phyloP scores from a whole-genome alignment of 306 rosid genomes.

The Bauhinia variegata region DNA sequence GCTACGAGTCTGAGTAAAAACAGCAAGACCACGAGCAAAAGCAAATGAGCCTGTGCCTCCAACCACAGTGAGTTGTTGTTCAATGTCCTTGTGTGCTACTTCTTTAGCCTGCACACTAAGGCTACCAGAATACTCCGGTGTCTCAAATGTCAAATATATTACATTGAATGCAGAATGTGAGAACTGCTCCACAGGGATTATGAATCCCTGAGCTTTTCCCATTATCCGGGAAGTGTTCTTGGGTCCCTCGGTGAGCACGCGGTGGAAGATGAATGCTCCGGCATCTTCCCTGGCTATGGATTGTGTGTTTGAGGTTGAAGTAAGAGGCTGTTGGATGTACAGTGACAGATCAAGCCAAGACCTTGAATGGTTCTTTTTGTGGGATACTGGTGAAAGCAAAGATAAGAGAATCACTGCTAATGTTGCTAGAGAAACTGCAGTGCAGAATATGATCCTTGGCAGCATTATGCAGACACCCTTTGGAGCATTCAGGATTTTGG shows the following conservation, averaged over 20 bases:
- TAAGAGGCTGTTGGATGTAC: constrained; percentile 71
- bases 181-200: constrained; percentile 63
- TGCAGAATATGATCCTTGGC: constrained; percentile 58
- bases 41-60: constrained; percentile 95
- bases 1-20: constrained; percentile 47
- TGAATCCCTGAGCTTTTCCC: constrained; percentile 75
- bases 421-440: constrained; percentile 58
- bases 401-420: constrained; percentile 70
- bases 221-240: constrained; percentile 66
- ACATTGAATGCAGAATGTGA: constrained; percentile 68
- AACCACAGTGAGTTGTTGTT: constrained; percentile 58
- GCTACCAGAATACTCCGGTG: constrained; percentile 65
- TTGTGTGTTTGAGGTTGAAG: constrained; percentile 34
- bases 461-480: constrained; percentile 47
- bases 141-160: constrained; percentile 70
- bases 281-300: constrained; percentile 31
- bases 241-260: constrained; percentile 69
- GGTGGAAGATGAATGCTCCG: constrained; percentile 65
- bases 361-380: constrained; percentile 40
- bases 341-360: constrained; percentile 71
- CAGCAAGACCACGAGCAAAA: constrained; percentile 79
- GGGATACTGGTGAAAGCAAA: constrained; percentile 60
- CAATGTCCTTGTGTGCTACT: constrained; percentile 37
- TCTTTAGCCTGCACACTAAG: constrained; percentile 61
- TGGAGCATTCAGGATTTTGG: background rate